Evolutionary conservation across 2,329 filamentous ascomycete genomes (phyloP).

Genomic region (Mycosphaerella sp.): DNA sequence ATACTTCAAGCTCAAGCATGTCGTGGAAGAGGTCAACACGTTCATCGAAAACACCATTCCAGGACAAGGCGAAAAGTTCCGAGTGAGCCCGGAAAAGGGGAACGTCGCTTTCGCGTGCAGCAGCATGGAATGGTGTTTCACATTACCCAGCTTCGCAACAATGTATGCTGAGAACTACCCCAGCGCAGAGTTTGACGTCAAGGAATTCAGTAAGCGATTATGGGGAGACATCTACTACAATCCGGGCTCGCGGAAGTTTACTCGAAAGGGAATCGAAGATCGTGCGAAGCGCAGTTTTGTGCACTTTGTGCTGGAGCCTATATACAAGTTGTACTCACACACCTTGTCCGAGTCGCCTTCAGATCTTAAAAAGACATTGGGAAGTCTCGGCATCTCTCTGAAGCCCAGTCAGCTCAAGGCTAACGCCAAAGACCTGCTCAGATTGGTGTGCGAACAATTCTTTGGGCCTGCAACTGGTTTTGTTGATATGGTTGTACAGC

Average conservation of each 20-base stretch:
- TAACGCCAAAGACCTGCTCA: slow-evolving; percentile 82
- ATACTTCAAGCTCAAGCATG: slow-evolving; percentile 98
- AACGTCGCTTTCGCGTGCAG: slow-evolving; percentile 97
- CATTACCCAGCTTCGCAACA: slow-evolving; percentile 83
- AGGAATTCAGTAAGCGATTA: slow-evolving; percentile 75
- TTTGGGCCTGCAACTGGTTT: slow-evolving; percentile 86
- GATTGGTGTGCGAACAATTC: slow-evolving; percentile 88
- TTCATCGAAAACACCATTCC: slow-evolving; percentile 84
- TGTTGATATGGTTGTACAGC: slow-evolving; percentile 88
- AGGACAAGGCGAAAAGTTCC: slow-evolving; percentile 67
- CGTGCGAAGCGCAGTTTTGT: slow-evolving; percentile 80
- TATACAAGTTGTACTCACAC: slow-evolving; percentile 96
- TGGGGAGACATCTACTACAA: slow-evolving; percentile 99
- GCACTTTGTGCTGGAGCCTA: slow-evolving; percentile 88
- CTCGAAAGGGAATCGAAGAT: slow-evolving; percentile 76
- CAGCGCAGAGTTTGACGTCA: slow-evolving; percentile 54
- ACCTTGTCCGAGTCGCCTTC: slow-evolving; percentile 86
- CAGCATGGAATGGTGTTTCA: slow-evolving; percentile 95
- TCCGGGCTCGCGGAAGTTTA: slow-evolving; percentile 82
- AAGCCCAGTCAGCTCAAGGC: slow-evolving; percentile 90
- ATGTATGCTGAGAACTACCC: slow-evolving; percentile 88
- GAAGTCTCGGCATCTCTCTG: slow-evolving; percentile 70
- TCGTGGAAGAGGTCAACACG: slow-evolving; percentile 97
- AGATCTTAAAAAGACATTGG: slow-evolving; percentile 72
- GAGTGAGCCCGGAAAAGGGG: slow-evolving; percentile 90